A percentile compares a stretch with the other conserved stretches of the same genome.
Conservation (phyloP, 805 yeast species). For the Blastobotrys parvus region DNA sequence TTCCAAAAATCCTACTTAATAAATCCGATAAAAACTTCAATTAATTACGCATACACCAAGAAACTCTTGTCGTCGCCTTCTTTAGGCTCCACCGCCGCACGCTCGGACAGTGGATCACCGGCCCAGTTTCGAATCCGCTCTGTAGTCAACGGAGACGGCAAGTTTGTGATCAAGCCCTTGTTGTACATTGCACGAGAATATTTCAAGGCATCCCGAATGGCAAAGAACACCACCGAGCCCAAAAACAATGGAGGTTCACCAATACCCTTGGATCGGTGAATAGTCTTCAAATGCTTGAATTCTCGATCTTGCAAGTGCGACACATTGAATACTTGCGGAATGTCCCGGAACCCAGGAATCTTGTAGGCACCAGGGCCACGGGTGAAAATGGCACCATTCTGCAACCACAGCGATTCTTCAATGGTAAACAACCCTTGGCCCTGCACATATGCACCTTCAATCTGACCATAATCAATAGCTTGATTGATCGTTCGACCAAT, state of each 20-base stretch:
- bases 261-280: slow-evolving; percentile 38
- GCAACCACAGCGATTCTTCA: slow-evolving; percentile 41
- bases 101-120: slow-evolving; percentile 31
- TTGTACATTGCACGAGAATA: slow-evolving; percentile 31
- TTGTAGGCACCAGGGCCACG: slow-evolving; percentile 44
- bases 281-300: slow-evolving; percentile 37
- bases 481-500: slow-evolving; percentile 41
- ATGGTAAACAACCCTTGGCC: slow-evolving; percentile 43
- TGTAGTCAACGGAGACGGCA: slow-evolving; percentile 34
- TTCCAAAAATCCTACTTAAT: neutral
- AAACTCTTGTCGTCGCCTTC: slow-evolving; percentile 27
- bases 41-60: slow-evolving; percentile 28
- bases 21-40: neutral
- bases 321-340: slow-evolving; percentile 39
- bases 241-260: slow-evolving; percentile 45
- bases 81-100: slow-evolving; percentile 29
- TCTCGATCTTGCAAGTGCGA: slow-evolving; percentile 34
- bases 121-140: slow-evolving; percentile 35
- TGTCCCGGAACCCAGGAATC: slow-evolving; percentile 43
- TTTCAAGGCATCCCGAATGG: slow-evolving; percentile 36
- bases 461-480: slow-evolving; percentile 44
- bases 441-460: slow-evolving; percentile 43
- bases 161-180: slow-evolving; percentile 12
- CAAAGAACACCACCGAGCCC: slow-evolving; percentile 37
- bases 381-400: slow-evolving; percentile 36